Conservation (phyloP, 768 basidiomycete species). For the Boletus eberwhitei region DNA sequence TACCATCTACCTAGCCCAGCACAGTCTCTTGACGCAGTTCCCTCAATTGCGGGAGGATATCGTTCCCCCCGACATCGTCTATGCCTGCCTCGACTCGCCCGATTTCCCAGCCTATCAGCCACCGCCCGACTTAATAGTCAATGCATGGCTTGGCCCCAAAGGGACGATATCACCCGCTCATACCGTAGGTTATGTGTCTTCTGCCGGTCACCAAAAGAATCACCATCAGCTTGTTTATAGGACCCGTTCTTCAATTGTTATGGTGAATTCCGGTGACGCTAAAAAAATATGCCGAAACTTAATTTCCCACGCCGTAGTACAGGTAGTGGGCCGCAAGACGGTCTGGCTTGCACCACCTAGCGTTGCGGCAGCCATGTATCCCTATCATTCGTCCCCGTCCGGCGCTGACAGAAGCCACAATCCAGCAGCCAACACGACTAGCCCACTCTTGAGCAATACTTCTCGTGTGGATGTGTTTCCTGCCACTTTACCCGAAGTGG, state of each 20-base stretch:
- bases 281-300: background rate
- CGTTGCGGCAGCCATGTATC: slow-evolving; percentile 55
- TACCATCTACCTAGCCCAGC: slow-evolving; percentile 84
- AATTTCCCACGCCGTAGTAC: slow-evolving; percentile 47
- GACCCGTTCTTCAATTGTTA: slow-evolving; percentile 95
- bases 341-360: slow-evolving; percentile 88
- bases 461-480: slow-evolving; percentile 77
- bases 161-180: slow-evolving; percentile 88
- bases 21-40: slow-evolving; percentile 82
- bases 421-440: slow-evolving; percentile 37
- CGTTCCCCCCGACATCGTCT: slow-evolving; percentile 85
- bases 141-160: slow-evolving; percentile 79
- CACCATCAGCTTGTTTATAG: slow-evolving; percentile 37
- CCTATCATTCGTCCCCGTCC: slow-evolving; percentile 34
- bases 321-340: slow-evolving; percentile 85
- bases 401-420: slow-evolving; percentile 28
- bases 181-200: slow-evolving; percentile 50
- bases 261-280: slow-evolving; percentile 42
- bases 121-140: slow-evolving; percentile 64
- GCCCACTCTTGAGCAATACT: slow-evolving; percentile 72
- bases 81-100: slow-evolving; percentile 50
- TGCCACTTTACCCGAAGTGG: slow-evolving; percentile 18
- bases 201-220: background rate
- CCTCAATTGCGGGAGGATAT: slow-evolving; percentile 75
- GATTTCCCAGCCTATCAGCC: slow-evolving; percentile 52